A percentile compares a stretch with the other conserved stretches of the same genome.
These are phyloP conservation scores for Trichophyton schoenleinii DNA, from an alignment of 2,329 filamentous ascomycete genomes.

Conservation along the genomic window DNA sequence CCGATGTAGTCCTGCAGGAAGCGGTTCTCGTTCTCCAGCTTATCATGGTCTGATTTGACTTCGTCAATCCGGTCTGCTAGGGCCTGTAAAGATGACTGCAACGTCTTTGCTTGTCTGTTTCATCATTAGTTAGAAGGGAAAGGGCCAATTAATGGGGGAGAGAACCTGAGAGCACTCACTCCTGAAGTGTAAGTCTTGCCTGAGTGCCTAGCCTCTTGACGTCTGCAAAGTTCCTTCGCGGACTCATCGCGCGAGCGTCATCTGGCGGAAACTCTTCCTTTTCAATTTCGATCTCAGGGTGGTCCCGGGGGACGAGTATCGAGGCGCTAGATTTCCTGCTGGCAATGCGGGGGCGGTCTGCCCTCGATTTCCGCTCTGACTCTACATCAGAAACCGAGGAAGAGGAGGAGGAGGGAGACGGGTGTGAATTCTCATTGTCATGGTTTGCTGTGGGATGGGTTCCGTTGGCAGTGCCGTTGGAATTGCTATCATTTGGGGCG, in stretches of 20 bases:
- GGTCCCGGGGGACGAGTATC: constrained; percentile 68
- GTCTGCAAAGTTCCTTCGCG: constrained; percentile 77
- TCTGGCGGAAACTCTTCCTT: constrained; percentile 69
- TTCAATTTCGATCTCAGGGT: constrained; percentile 56
- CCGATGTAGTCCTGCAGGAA: constrained; percentile 97
- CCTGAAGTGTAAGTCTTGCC: constrained; percentile 53
- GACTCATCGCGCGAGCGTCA: constrained; percentile 90
- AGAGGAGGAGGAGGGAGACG: constrained; percentile 33
- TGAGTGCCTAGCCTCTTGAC: constrained; percentile 76
- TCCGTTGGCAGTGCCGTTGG: background rate
- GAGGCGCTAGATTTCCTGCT: constrained; percentile 70
- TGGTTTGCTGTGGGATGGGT: background rate
- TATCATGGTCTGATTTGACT: constrained; percentile 88
- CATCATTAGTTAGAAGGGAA: background rate
- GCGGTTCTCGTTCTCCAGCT: constrained; percentile 91
- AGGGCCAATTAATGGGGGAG: background rate
- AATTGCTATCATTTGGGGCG: constrained; percentile 19
- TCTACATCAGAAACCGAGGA: constrained; percentile 39
- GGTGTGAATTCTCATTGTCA: background rate
- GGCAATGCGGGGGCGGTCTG: constrained; percentile 53
- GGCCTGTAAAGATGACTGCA: constrained; percentile 79
- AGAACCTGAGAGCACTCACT: constrained; percentile 34
- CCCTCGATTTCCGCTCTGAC: constrained; percentile 32
- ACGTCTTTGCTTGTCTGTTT: constrained; percentile 65
- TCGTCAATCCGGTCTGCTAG: constrained; percentile 91